Conservation (phyloP, 1,284 basidiomycete genomes). For the Sparassis latifolia region DNA sequence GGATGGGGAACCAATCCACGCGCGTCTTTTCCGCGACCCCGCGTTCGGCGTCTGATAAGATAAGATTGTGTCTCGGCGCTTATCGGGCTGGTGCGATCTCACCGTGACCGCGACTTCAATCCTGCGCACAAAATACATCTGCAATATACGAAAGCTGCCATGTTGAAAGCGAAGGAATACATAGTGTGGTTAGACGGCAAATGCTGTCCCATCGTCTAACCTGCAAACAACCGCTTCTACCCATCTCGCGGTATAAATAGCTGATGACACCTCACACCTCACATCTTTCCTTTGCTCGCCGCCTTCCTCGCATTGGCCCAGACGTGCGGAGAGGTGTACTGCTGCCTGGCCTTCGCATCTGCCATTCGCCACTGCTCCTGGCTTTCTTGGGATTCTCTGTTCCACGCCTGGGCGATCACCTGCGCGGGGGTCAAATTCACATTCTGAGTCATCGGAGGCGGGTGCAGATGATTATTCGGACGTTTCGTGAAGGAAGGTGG, state of each 20-base stretch:
- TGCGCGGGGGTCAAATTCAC: constrained; percentile 42
- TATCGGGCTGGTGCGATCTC: too few relatives aligned
- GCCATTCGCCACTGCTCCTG: constrained; percentile 52
- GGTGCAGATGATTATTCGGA: constrained; percentile 12
- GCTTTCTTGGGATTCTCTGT: constrained; percentile 46
- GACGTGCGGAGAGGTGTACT: constrained; percentile 22
- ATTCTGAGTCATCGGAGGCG: constrained; percentile 15
- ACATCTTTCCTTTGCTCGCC: constrained; percentile 15
- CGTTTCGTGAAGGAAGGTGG: constrained; percentile 21
- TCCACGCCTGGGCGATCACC: constrained; percentile 63
- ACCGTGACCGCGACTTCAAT: too few relatives aligned
- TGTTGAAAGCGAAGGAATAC: too few relatives aligned
- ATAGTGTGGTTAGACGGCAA: background rate
- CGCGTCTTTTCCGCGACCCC: background rate
- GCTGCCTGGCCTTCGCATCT: constrained; percentile 38
- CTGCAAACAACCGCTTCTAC: background rate
- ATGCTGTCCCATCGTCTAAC: constrained; percentile 1
- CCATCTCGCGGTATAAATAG: too few relatives aligned
- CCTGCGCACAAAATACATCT: too few relatives aligned
- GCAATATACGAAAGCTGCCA: too few relatives aligned
- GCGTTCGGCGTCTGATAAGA: constrained; percentile 3
- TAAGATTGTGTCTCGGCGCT: background rate
- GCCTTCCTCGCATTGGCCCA: constrained; percentile 15
- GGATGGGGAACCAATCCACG: constrained; percentile 2
- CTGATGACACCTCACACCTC: background rate